These are phyloP conservation scores for Fusarium sp. DNA, from an alignment of 2,329 filamentous ascomycete species.

Conservation along the genomic window DNA sequence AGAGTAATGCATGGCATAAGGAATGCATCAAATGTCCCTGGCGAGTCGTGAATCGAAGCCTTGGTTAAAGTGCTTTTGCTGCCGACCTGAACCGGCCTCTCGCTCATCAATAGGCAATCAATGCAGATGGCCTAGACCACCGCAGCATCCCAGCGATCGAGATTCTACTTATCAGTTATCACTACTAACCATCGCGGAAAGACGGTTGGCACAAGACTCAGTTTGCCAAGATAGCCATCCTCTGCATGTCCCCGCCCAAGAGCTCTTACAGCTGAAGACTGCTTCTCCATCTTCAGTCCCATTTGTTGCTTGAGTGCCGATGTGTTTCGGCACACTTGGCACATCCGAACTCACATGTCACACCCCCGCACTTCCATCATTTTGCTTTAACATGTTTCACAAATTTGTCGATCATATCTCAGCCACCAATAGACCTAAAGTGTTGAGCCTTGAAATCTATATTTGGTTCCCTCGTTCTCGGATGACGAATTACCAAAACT, in stretches of 20 bases:
- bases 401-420: background rate
- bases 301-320: slow-evolving; percentile 3
- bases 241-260: background rate
- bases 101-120: background rate
- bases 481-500: background rate
- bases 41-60: background rate
- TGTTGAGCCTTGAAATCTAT: background rate
- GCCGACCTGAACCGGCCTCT: background rate
- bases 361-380: background rate
- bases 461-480: background rate
- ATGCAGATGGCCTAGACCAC: background rate
- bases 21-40: background rate
- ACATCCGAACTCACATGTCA: background rate
- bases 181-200: background rate
- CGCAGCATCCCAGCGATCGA: background rate
- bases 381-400: background rate
- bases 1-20: background rate
- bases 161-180: background rate
- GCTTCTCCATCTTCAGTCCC: background rate
- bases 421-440: background rate
- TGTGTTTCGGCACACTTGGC: background rate
- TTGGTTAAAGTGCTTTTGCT: background rate
- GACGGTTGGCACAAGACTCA: background rate
- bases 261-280: background rate
- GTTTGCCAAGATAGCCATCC: background rate